phyloP scores from a whole-genome alignment of 148 eudicot species.

The Chenopodium berlandieri region DNA sequence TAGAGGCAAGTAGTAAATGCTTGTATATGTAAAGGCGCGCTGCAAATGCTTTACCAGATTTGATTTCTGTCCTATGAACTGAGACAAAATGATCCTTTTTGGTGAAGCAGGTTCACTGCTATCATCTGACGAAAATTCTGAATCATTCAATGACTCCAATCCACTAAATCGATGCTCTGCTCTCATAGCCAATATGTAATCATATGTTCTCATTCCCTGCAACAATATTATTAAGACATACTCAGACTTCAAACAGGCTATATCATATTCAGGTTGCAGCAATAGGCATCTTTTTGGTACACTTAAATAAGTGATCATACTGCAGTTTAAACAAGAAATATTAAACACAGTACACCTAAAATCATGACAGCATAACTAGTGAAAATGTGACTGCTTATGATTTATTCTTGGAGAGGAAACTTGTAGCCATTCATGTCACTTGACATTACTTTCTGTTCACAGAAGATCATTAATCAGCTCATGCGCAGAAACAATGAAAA shows the following conservation, averaged over 20 bases:
- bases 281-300: not conserved
- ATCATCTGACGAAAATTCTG: conserved; percentile 82
- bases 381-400: not conserved
- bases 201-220: conserved; percentile 97
- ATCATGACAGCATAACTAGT: not conserved
- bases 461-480: not conserved
- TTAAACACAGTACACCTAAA: not conserved
- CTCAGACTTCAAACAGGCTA: not conserved
- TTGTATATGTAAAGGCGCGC: not conserved
- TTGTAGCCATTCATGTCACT: not conserved
- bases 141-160: conserved; percentile 58
- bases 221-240: not conserved
- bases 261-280: not conserved
- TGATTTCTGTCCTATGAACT: conserved; percentile 35
- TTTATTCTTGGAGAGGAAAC: not conserved
- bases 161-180: conserved; percentile 57
- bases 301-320: not conserved
- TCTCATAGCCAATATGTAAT: conserved; percentile 87
- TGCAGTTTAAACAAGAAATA: not conserved
- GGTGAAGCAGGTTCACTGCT: conserved; percentile 59
- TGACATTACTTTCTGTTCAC: not conserved
- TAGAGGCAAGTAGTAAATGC: not conserved
- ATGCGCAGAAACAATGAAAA: not conserved
- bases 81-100: conserved; percentile 42
- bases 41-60: conserved; percentile 38